Conservation (phyloP, 495 filamentous ascomycete genomes). For the Xanthoparmelia taractica region DNA sequence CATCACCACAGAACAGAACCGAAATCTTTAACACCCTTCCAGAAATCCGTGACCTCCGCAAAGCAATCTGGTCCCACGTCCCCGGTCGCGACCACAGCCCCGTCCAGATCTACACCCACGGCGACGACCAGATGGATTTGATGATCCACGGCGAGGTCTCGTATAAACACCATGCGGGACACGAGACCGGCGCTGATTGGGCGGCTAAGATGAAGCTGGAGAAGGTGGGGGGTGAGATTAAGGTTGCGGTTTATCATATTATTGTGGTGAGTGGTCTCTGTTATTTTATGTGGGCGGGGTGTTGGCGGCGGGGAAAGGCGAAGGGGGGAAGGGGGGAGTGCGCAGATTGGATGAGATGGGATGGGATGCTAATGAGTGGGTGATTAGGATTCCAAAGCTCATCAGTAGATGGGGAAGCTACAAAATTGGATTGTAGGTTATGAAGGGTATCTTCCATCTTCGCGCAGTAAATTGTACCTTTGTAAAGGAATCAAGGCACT, state of each 20-base stretch:
- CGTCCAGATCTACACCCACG: constrained; percentile 17
- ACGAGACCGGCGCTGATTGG: constrained; percentile 14
- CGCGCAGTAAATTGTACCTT: no score
- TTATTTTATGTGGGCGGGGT: background rate
- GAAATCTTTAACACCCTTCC: no score
- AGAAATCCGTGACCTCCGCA: constrained; percentile 19
- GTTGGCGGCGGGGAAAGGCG: no score
- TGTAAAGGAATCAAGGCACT: no score
- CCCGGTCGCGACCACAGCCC: constrained; percentile 19
- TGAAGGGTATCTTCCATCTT: no score
- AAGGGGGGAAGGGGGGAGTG: background rate
- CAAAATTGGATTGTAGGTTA: no score
- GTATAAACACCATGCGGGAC: constrained; percentile 16
- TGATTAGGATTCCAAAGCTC: no score
- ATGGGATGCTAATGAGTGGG: no score
- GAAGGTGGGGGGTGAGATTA: constrained; percentile 10
- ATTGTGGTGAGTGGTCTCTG: constrained; percentile 13
- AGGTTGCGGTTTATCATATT: constrained; percentile 15
- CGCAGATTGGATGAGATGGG: background rate
- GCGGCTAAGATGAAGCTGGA: constrained; percentile 13
- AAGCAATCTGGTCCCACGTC: constrained; percentile 17
- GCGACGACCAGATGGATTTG: constrained; percentile 17
- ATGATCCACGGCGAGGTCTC: constrained; percentile 11
- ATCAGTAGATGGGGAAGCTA: no score
- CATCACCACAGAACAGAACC: no score